These are phyloP conservation scores for Citrus australasica DNA, from an alignment of 345 rosid species.

Conservation along the genomic window DNA sequence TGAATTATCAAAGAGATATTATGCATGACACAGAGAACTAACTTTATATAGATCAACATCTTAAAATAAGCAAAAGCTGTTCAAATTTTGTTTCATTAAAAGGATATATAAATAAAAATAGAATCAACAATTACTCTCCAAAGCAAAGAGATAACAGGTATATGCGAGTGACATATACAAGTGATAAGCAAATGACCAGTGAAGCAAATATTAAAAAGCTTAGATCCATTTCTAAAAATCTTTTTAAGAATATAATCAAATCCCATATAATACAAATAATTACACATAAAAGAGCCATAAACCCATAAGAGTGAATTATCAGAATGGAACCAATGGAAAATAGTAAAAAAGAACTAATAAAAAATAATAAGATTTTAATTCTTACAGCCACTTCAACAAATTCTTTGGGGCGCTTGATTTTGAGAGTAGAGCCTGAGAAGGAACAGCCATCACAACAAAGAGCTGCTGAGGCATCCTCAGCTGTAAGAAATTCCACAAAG, in stretches of 20 bases:
- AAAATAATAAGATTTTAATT: slow-evolving; percentile 25
- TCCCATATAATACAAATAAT: background rate
- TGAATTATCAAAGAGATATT: background rate
- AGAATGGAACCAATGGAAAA: background rate
- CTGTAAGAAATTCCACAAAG: slow-evolving; percentile 87
- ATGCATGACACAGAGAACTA: background rate
- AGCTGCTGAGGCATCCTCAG: slow-evolving; percentile 93
- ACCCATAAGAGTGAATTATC: background rate
- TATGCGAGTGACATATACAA: background rate
- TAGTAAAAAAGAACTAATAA: background rate
- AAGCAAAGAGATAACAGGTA: background rate
- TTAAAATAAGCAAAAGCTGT: background rate
- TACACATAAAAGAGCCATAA: slow-evolving; percentile 3
- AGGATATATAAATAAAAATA: too few species aligned
- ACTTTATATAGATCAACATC: background rate
- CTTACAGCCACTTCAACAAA: slow-evolving; percentile 80
- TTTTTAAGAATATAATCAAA: background rate
- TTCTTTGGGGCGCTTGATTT: slow-evolving; percentile 85
- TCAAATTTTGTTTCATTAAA: background rate
- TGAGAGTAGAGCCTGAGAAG: slow-evolving; percentile 62
- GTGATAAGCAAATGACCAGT: background rate
- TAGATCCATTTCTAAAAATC: background rate
- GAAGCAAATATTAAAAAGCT: background rate
- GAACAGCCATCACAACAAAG: slow-evolving; percentile 70
- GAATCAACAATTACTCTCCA: background rate